phyloP scores from a whole-genome alignment of 2,329 filamentous ascomycete species.

The Colletotrichum gloeosporioides region DNA sequence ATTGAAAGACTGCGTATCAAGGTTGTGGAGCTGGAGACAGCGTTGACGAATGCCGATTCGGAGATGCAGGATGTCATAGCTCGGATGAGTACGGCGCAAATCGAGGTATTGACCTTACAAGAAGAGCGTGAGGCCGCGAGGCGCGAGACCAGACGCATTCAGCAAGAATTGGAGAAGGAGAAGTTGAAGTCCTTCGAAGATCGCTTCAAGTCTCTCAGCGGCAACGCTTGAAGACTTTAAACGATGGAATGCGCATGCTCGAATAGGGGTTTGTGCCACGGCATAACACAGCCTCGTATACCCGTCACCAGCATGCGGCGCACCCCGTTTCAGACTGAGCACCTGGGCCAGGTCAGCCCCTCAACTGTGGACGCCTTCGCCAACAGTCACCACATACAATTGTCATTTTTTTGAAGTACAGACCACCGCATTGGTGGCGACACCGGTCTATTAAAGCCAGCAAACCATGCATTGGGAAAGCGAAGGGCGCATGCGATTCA shows the following conservation, averaged over 20 bases:
- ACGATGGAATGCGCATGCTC: not conserved
- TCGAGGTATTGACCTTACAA: conserved; percentile 82
- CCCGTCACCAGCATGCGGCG: conserved; percentile 13
- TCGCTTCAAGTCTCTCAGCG: conserved; percentile 38
- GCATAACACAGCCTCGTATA: conserved; percentile 9
- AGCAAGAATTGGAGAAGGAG: conserved; percentile 70
- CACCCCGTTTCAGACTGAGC: conserved; percentile 13
- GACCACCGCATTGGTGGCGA: not conserved
- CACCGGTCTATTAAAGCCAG: not conserved
- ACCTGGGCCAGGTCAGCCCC: conserved; percentile 8
- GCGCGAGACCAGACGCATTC: conserved; percentile 72
- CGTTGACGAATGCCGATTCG: conserved; percentile 61
- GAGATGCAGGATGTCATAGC: conserved; percentile 86
- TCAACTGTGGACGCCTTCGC: not conserved
- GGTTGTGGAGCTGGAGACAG: conserved; percentile 84
- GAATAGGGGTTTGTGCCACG: conserved; percentile 15
- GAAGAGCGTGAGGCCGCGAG: conserved; percentile 77
- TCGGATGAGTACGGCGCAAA: conserved; percentile 81
- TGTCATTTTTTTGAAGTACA: not conserved
- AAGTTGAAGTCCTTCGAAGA: conserved; percentile 57
- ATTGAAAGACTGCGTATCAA: conserved; percentile 78
- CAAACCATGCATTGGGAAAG: conserved; percentile 11
- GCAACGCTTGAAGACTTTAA: conserved; percentile 21
- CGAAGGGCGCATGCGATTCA: not conserved
- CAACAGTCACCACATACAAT: not conserved